Conservation (phyloP, 345 rosid species). For the Cardamine chenopodiifolia region DNA sequence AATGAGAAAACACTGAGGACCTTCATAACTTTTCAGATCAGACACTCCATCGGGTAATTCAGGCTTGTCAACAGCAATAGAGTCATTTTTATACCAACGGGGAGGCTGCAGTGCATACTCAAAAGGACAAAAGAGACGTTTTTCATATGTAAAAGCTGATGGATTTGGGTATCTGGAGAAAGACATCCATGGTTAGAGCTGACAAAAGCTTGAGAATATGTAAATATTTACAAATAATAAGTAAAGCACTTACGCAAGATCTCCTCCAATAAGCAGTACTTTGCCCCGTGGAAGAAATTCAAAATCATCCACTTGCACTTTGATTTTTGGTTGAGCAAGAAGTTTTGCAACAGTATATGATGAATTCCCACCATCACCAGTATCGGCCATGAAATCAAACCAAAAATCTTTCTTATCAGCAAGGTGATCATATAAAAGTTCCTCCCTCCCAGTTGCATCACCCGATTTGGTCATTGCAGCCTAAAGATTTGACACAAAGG, state of each 20-base stretch:
- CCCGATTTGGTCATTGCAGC: slow-evolving; percentile 80
- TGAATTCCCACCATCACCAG: slow-evolving; percentile 99
- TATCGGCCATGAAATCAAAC: slow-evolving; percentile 99
- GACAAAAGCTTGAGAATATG: slow-evolving; percentile 13
- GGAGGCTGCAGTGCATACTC: slow-evolving; percentile 99
- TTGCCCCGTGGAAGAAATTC: slow-evolving; percentile 67
- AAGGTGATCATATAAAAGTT: slow-evolving; percentile 78
- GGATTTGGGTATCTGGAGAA: slow-evolving; percentile 91
- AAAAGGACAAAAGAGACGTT: slow-evolving; percentile 87
- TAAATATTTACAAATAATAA: slow-evolving; percentile 27
- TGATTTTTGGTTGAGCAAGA: slow-evolving; percentile 82
- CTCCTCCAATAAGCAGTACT: slow-evolving; percentile 92
- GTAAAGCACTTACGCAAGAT: slow-evolving; percentile 88
- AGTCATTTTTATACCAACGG: slow-evolving; percentile 67
- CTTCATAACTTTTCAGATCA: slow-evolving; percentile 77
- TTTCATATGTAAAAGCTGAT: slow-evolving; percentile 84
- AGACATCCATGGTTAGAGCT: slow-evolving; percentile 13
- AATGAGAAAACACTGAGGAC: slow-evolving; percentile 91
- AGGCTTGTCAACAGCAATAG: slow-evolving; percentile 84
- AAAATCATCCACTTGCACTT: slow-evolving; percentile 44
- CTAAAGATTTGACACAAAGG: slow-evolving; percentile 47
- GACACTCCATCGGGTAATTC: slow-evolving; percentile 75
- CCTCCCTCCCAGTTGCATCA: slow-evolving; percentile 56
- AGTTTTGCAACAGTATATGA: slow-evolving; percentile 84
- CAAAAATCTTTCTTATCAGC: slow-evolving; percentile 74